Evolutionary conservation across 2,329 filamentous ascomycete genomes (phyloP).

Genomic region (Pseudogymnoascus sp.): DNA sequence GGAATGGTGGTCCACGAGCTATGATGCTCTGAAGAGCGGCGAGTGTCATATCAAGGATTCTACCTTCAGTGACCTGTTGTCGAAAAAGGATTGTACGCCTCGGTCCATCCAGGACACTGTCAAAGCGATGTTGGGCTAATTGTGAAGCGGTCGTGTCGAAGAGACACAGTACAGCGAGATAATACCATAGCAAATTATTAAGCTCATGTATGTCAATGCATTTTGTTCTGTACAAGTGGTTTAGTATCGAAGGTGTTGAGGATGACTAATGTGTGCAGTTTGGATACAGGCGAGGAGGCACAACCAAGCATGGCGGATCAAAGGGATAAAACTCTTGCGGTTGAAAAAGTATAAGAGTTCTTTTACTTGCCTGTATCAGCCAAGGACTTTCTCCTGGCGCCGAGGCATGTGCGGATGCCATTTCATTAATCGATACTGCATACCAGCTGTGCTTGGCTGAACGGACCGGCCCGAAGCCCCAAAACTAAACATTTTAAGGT

Average conservation of each 20-base stretch:
- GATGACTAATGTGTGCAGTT: background rate
- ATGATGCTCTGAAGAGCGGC: conserved; percentile 16
- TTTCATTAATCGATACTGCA: background rate
- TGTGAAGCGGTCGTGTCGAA: background rate
- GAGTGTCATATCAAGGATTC: conserved; percentile 20
- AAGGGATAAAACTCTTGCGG: background rate
- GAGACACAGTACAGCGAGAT: background rate
- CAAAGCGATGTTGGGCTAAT: conserved; percentile 14
- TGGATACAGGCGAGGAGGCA: background rate
- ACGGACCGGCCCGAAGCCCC: conserved; percentile 3
- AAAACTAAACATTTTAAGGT: background rate
- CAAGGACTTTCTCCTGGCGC: background rate
- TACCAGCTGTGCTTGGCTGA: background rate
- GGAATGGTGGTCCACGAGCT: conserved; percentile 21
- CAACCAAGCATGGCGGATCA: background rate
- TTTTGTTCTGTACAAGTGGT: background rate
- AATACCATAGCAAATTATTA: background rate
- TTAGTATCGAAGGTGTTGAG: background rate
- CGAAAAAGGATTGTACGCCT: conserved; percentile 10
- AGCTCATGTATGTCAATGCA: background rate
- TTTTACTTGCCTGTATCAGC: background rate
- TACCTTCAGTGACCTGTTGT: conserved; percentile 17
- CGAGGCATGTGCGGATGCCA: background rate
- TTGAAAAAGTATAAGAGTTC: background rate
- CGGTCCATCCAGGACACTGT: conserved; percentile 18